Conservation (phyloP, 257 asterid genomes). For the Nemophila menziesii region DNA sequence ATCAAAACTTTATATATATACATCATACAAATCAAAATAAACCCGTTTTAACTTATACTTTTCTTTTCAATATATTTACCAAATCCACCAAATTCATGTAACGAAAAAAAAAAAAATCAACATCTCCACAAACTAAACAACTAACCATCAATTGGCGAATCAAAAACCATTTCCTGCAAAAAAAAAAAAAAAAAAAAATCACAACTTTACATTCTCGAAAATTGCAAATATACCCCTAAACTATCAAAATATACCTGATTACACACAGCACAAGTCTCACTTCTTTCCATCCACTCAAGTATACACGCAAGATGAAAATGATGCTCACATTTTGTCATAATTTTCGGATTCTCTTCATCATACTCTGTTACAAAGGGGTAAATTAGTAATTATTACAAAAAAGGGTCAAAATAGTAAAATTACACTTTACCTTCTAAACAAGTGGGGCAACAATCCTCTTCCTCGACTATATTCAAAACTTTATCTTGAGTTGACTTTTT, state of each 20-base stretch:
- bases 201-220: background rate
- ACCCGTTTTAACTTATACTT: background rate
- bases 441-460: conserved; percentile 90
- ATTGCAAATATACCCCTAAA: background rate
- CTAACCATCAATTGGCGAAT: conserved; percentile 36
- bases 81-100: conserved; percentile 14
- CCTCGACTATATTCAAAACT: conserved; percentile 35
- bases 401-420: background rate
- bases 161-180: conserved; percentile 65
- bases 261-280: conserved; percentile 82
- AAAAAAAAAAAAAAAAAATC: conserved; percentile 8
- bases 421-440: conserved; percentile 69
- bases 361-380: conserved; percentile 48
- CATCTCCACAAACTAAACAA: conserved; percentile 8
- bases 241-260: conserved; percentile 44
- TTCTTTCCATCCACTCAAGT: conserved; percentile 97
- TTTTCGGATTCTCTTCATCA: conserved; percentile 75
- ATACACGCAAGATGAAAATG: conserved; percentile 86
- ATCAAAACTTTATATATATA: no score
- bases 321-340: conserved; percentile 77
- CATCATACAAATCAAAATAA: no score
- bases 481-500: conserved; percentile 38
- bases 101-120: conserved; percentile 15
- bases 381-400: background rate
- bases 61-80: conserved; percentile 1